phyloP scores from a whole-genome alignment of 257 asterid species.

The Pogostemon cablin region DNA sequence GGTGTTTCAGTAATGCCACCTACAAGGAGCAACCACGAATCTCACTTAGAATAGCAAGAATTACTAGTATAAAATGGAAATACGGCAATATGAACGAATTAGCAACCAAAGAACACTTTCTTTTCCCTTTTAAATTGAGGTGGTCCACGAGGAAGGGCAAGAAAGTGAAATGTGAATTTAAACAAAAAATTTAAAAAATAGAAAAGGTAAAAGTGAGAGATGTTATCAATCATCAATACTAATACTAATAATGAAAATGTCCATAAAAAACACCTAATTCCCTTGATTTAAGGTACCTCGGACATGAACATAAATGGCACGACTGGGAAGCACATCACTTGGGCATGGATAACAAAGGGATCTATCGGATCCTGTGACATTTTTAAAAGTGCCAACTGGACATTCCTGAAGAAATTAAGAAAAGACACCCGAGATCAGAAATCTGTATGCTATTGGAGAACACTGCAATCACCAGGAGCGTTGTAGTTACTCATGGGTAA shows the following conservation, averaged over 20 bases:
- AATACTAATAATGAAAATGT: background rate
- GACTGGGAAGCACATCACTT: slow-evolving; percentile 73
- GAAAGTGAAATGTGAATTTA: slow-evolving; percentile 7
- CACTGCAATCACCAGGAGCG: background rate
- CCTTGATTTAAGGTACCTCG: slow-evolving; percentile 65
- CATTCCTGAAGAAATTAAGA: slow-evolving; percentile 69
- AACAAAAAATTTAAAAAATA: background rate
- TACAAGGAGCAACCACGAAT: slow-evolving; percentile 41
- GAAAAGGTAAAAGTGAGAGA: slow-evolving; percentile 16
- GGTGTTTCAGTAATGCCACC: slow-evolving; percentile 94
- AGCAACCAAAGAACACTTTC: background rate
- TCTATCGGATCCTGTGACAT: slow-evolving; percentile 84
- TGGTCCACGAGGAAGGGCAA: slow-evolving; percentile 18
- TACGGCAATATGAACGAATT: slow-evolving; percentile 20
- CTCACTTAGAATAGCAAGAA: slow-evolving; percentile 23
- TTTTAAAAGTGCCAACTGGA: slow-evolving; percentile 90
- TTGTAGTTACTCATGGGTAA: slow-evolving; percentile 15
- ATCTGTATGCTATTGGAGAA: slow-evolving; percentile 12
- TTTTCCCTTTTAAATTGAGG: background rate
- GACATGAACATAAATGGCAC: slow-evolving; percentile 70
- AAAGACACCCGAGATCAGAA: slow-evolving; percentile 11
- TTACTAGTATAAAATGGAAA: slow-evolving; percentile 6
- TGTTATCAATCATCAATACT: slow-evolving; percentile 4
- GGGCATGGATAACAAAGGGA: slow-evolving; percentile 88
- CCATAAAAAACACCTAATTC: slow-evolving; percentile 21